Percentiles rank a stretch among this genome's conserved stretches.
These are phyloP conservation scores for Teratosphaeria destructans DNA, from an alignment of 2,329 filamentous ascomycete species.

Conservation along the genomic window DNA sequence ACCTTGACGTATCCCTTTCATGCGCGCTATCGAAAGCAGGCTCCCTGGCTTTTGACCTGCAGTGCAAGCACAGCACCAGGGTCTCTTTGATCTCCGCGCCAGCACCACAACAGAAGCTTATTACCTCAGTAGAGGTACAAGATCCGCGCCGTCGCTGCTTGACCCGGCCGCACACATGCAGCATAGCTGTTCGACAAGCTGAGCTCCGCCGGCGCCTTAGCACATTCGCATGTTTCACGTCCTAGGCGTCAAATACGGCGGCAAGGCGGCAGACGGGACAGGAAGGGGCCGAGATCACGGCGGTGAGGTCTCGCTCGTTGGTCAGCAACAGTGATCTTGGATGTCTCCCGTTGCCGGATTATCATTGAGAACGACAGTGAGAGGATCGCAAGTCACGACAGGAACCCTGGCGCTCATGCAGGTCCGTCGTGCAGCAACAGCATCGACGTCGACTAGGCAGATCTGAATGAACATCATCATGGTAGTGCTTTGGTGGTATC, in stretches of 20 bases:
- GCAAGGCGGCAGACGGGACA: not conserved
- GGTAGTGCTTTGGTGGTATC: not conserved
- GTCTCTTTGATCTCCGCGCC: not conserved
- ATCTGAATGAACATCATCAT: not conserved
- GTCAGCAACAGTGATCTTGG: not conserved
- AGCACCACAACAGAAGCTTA: not conserved
- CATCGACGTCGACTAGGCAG: not conserved
- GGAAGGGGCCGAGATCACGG: not conserved
- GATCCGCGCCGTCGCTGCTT: not conserved
- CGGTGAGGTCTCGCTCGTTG: not conserved
- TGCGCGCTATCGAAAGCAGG: not conserved
- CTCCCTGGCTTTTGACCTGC: not conserved
- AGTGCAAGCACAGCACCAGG: not conserved
- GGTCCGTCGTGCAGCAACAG: not conserved
- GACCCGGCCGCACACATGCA: not conserved
- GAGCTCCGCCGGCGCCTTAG: not conserved
- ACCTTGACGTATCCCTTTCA: not conserved
- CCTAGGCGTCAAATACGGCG: not conserved
- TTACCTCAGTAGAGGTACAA: not conserved
- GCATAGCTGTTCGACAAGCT: not conserved
- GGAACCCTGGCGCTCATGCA: not conserved
- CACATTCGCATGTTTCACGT: not conserved
- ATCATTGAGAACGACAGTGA: not conserved
- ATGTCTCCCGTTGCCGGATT: not conserved
- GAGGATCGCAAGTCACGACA: not conserved